These are phyloP conservation scores for Tricholoma hemisulphureum DNA, from an alignment of 768 basidiomycete species.

Conservation along the genomic window DNA sequence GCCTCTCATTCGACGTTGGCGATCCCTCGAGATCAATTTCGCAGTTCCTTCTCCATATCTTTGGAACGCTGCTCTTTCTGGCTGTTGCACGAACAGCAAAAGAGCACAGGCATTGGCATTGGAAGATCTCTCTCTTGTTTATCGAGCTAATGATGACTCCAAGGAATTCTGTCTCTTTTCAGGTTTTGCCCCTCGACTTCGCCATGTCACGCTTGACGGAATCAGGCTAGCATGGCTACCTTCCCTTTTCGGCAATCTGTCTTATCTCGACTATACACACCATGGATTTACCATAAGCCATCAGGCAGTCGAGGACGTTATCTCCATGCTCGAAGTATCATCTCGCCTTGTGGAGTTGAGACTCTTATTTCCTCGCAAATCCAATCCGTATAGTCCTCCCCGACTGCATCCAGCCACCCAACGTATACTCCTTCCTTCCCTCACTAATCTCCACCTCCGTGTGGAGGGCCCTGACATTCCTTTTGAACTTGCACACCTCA, in stretches of 20 bases:
- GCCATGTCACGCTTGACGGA: conserved; percentile 58
- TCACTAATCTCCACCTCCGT: conserved; percentile 47
- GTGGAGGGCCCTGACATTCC: conserved; percentile 59
- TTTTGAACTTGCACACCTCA: conserved; percentile 53
- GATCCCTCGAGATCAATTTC: conserved; percentile 61
- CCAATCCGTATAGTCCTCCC: conserved; percentile 18
- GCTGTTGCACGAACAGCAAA: conserved; percentile 40
- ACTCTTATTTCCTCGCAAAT: conserved; percentile 51
- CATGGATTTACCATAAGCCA: conserved; percentile 63
- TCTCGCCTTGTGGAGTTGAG: conserved; percentile 50
- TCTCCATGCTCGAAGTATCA: conserved; percentile 57
- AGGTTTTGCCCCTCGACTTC: conserved; percentile 56
- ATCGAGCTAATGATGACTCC: conserved; percentile 66
- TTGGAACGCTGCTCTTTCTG: conserved; percentile 66
- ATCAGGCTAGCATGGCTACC: conserved; percentile 63
- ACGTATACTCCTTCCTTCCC: conserved; percentile 42
- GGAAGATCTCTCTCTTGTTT: conserved; percentile 55
- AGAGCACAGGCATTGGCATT: conserved; percentile 41
- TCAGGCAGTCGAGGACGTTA: conserved; percentile 55
- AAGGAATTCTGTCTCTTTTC: conserved; percentile 66
- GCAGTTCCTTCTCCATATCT: conserved; percentile 56
- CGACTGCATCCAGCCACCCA: conserved; percentile 27
- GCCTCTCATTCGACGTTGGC: conserved; percentile 54
- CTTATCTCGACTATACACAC: conserved; percentile 68
- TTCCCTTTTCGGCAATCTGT: conserved; percentile 59